phyloP scores from a whole-genome alignment of 2,329 filamentous ascomycete genomes.

The Colletotrichum lentis region DNA sequence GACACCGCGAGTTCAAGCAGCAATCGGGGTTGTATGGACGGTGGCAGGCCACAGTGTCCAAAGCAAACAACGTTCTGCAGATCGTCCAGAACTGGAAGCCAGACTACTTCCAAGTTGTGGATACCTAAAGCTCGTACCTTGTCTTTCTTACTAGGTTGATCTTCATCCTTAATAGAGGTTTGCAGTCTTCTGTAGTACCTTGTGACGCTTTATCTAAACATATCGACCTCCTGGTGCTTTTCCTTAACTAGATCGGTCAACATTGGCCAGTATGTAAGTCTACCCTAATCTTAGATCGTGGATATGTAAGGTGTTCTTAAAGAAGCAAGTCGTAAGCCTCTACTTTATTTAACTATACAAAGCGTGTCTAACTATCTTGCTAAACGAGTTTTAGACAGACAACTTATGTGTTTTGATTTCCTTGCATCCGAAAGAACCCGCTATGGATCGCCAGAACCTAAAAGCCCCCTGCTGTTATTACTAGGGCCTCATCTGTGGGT shows the following conservation, averaged over 20 bases:
- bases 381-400: background rate
- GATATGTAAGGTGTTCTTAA: background rate
- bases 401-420: background rate
- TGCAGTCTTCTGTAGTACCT: background rate
- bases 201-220: background rate
- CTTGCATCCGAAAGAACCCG: background rate
- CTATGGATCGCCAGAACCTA: background rate
- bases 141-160: background rate
- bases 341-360: background rate
- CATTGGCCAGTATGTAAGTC: background rate
- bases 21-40: background rate
- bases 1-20: background rate
- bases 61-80: background rate
- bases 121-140: constrained; percentile 1
- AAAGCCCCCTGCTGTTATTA: too few relatives aligned
- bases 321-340: background rate
- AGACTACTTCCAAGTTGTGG: constrained; percentile 5
- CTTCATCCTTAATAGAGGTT: background rate
- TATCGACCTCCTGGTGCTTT: constrained; percentile 1
- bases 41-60: constrained; percentile 3
- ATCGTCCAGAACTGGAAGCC: constrained; percentile 9
- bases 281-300: background rate
- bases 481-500: too few relatives aligned
- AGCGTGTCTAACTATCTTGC: background rate
- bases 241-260: background rate